A percentile compares a stretch with the other conserved stretches of the same genome.
These are phyloP conservation scores for Cordyceps pruinosa DNA, from an alignment of 2,329 filamentous ascomycete species.

Conservation along the genomic window DNA sequence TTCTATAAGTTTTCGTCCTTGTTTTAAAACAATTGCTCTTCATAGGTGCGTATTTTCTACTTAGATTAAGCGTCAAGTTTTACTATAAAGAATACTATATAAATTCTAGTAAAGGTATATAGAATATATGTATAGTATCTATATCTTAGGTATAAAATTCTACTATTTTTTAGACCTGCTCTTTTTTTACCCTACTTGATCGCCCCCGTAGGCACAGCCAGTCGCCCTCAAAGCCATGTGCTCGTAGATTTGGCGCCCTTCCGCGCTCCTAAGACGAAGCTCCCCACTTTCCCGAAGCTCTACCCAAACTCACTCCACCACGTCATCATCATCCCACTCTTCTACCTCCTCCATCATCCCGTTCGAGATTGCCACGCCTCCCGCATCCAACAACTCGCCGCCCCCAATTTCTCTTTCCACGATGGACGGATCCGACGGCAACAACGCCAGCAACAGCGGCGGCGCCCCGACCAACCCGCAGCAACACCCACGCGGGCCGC, in stretches of 20 bases:
- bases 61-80: too few relatives aligned
- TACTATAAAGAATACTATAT: too few relatives aligned
- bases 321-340: background rate
- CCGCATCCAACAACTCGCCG: background rate
- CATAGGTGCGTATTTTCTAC: too few relatives aligned
- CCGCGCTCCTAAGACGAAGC: background rate
- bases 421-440: slow-evolving; percentile 6
- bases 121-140: too few relatives aligned
- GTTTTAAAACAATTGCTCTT: too few relatives aligned
- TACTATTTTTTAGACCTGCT: too few relatives aligned
- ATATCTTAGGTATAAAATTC: too few relatives aligned
- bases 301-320: background rate
- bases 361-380: background rate
- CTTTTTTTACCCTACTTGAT: too few relatives aligned
- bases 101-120: too few relatives aligned
- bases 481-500: background rate
- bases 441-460: background rate
- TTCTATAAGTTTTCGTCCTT: too few relatives aligned
- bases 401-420: background rate
- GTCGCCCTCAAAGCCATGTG: too few relatives aligned
- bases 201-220: too few relatives aligned
- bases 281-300: slow-evolving; percentile 7
- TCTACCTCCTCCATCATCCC: background rate
- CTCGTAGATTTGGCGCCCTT: background rate
- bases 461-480: background rate